These are phyloP conservation scores for Rasamsonia emersonii DNA, from an alignment of 2,329 filamentous ascomycete species.

Conservation along the genomic window DNA sequence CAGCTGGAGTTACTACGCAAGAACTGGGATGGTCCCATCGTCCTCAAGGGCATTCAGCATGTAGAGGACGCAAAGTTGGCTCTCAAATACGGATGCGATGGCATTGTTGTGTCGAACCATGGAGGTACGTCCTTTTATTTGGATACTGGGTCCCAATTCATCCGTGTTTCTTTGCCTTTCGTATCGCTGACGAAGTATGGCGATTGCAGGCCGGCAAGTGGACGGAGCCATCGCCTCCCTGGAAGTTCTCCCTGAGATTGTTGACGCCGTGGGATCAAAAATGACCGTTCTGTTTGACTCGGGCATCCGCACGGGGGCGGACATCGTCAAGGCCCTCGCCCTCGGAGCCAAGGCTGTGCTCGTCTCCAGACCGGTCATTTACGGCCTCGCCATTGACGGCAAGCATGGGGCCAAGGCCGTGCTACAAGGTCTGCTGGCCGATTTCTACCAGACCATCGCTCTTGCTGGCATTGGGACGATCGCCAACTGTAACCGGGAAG, in stretches of 20 bases:
- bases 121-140: conserved; percentile 42
- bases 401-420: conserved; percentile 8
- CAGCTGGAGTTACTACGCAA: conserved; percentile 50
- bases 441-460: conserved; percentile 49
- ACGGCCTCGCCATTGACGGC: conserved; percentile 7
- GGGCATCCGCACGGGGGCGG: background rate
- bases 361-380: conserved; percentile 8
- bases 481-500: conserved; percentile 23
- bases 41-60: conserved; percentile 17
- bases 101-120: conserved; percentile 38
- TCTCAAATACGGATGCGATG: conserved; percentile 15
- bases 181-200: conserved; percentile 48
- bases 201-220: conserved; percentile 39
- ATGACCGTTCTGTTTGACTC: conserved; percentile 5
- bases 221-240: conserved; percentile 38
- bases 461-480: conserved; percentile 41
- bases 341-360: conserved; percentile 5
- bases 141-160: conserved; percentile 51
- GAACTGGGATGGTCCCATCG: conserved; percentile 57
- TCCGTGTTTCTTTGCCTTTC: conserved; percentile 53
- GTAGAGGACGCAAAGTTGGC: background rate
- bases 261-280: conserved; percentile 21
- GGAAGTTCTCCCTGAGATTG: conserved; percentile 48
- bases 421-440: conserved; percentile 38
- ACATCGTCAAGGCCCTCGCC: background rate